Percentiles rank a stretch among this genome's conserved stretches.
phyloP scores from a whole-genome alignment of 768 basidiomycete species.

The Serendipita sp. region DNA sequence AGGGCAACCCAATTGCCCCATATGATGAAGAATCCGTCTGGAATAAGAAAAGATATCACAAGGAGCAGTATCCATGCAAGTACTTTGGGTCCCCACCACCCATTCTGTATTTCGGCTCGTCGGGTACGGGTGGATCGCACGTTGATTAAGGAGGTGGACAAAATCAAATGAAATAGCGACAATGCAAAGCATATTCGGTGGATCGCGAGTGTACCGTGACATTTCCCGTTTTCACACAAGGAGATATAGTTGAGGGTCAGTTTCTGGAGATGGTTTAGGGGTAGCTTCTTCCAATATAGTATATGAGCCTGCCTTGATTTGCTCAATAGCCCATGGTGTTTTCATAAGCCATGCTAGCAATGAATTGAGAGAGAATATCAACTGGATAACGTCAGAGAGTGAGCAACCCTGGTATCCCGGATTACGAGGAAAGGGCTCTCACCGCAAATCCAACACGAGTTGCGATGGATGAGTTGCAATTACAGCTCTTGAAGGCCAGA shows the following conservation, averaged over 20 bases:
- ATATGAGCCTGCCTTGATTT: conserved; percentile 62
- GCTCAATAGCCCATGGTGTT: conserved; percentile 69
- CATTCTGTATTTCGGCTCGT: conserved; percentile 92
- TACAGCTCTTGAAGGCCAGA: conserved; percentile 96
- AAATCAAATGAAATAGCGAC: conserved; percentile 68
- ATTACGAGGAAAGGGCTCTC: conserved; percentile 18
- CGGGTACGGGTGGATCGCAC: conserved; percentile 83
- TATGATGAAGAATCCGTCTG: conserved; percentile 95
- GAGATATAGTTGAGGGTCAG: conserved; percentile 2
- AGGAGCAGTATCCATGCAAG: conserved; percentile 76
- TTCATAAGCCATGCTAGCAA: conserved; percentile 96
- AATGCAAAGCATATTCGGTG: conserved; percentile 96
- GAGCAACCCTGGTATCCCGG: background rate
- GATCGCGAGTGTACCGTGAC: conserved; percentile 23
- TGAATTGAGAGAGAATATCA: conserved; percentile 91
- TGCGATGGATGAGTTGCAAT: conserved; percentile 97
- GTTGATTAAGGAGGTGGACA: conserved; percentile 66
- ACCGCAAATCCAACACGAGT: conserved; percentile 93
- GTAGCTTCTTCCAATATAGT: background rate
- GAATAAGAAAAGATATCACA: conserved; percentile 79
- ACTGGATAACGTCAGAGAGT: conserved; percentile 27
- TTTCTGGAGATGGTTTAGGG: background rate
- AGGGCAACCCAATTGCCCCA: conserved; percentile 91
- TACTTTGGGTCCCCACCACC: conserved; percentile 99
- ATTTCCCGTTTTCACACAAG: background rate